phyloP scores from a whole-genome alignment of 139 green algal genomes.

The Tetratostichococcus sp. region DNA sequence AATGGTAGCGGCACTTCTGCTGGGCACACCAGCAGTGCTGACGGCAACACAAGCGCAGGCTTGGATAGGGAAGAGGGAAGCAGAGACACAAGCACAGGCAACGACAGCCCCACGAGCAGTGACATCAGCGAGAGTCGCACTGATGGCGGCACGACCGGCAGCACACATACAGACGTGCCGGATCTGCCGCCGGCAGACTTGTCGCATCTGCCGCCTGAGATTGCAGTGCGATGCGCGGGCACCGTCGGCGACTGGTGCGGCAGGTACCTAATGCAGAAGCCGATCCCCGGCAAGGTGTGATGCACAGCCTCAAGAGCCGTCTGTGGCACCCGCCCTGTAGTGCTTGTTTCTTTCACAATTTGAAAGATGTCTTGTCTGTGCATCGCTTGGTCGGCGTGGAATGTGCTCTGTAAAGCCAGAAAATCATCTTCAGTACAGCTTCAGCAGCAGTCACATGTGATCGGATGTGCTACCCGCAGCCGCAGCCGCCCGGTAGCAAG shows the following conservation, averaged over 20 bases:
- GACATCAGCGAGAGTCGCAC: background rate
- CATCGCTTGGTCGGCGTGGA: no score
- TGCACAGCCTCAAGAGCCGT: no score
- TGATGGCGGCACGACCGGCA: background rate
- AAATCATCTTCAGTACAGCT: no score
- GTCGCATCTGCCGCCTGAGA: background rate
- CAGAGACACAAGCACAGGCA: background rate
- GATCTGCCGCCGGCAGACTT: background rate
- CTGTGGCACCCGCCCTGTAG: no score
- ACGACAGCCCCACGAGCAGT: background rate
- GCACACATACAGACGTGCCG: background rate
- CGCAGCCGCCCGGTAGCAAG: background rate
- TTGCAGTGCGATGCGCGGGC: background rate
- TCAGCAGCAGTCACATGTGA: no score
- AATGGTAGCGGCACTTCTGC: background rate
- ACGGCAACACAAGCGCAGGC: no score
- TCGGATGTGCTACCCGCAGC: background rate
- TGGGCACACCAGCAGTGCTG: background rate
- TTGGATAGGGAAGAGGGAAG: no score
- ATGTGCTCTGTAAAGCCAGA: no score
- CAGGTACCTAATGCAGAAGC: slow-evolving; percentile 1
- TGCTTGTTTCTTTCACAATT: no score
- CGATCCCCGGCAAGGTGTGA: background rate
- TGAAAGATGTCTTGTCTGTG: no score
- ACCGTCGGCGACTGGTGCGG: slow-evolving; percentile 1